Evolutionary conservation across 2,329 filamentous ascomycete genomes (phyloP).

Genomic region (Leptographium galeiforme): DNA sequence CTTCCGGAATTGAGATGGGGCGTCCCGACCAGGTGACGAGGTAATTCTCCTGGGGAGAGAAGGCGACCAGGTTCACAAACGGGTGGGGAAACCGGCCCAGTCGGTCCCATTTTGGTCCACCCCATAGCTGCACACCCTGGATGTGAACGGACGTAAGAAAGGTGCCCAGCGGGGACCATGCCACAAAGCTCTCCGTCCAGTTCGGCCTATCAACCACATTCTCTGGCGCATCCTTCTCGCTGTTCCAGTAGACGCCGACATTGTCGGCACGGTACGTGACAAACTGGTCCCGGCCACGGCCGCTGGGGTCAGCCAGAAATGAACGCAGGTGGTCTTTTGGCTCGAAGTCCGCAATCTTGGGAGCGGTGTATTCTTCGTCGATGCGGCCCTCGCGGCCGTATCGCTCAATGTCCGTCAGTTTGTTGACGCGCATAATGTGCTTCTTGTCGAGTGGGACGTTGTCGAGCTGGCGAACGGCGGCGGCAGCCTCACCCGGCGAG

Average conservation of each 20-base stretch:
- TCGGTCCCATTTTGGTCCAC: slow-evolving; percentile 75
- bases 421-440: slow-evolving; percentile 92
- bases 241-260: slow-evolving; percentile 96
- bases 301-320: slow-evolving; percentile 71
- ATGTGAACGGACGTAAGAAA: slow-evolving; percentile 90
- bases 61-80: slow-evolving; percentile 89
- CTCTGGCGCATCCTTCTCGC: slow-evolving; percentile 83
- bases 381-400: slow-evolving; percentile 89
- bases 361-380: slow-evolving; percentile 77
- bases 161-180: slow-evolving; percentile 93
- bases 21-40: slow-evolving; percentile 93
- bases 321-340: slow-evolving; percentile 92
- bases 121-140: slow-evolving; percentile 96
- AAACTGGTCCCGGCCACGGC: slow-evolving; percentile 84
- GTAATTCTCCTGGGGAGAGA: slow-evolving; percentile 87
- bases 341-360: slow-evolving; percentile 69
- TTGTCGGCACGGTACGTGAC: slow-evolving; percentile 86
- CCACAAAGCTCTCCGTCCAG: slow-evolving; percentile 97
- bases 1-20: slow-evolving; percentile 82
- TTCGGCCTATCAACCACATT: slow-evolving; percentile 80
- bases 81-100: slow-evolving; percentile 91
- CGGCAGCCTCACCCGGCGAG: slow-evolving; percentile 75
- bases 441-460: slow-evolving; percentile 86
- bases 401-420: slow-evolving; percentile 93
- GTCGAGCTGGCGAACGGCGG: slow-evolving; percentile 80